Percentiles rank a stretch among this genome's conserved stretches.
Evolutionary conservation across 768 basidiomycete species (phyloP).

Genomic region (Tremella fuciformis): DNA sequence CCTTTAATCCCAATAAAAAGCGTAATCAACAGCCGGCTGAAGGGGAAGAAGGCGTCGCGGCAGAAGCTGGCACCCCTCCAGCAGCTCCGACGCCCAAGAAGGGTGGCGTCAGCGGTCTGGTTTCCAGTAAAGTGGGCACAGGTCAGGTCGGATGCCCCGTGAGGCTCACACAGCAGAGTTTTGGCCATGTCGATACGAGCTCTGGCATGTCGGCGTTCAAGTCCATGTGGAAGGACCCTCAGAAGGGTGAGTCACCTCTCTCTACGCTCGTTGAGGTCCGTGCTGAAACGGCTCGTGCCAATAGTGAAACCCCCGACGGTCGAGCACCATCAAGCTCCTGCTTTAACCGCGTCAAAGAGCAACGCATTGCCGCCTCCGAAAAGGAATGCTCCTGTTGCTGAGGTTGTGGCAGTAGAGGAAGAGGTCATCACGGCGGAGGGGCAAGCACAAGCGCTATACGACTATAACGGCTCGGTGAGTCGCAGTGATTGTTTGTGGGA

Average conservation of each 20-base stretch:
- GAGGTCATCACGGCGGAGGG: constrained; percentile 15
- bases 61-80: constrained; percentile 14
- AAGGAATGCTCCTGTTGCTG: constrained; percentile 9
- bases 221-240: constrained; percentile 39
- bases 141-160: neutral
- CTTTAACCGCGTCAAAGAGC: constrained; percentile 9
- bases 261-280: neutral
- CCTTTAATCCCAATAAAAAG: constrained; percentile 6
- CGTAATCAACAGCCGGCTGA: constrained; percentile 8
- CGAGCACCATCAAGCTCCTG: constrained; percentile 20
- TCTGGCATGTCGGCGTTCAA: constrained; percentile 34
- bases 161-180: constrained; percentile 11
- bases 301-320: constrained; percentile 8
- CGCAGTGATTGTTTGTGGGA: neutral
- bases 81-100: constrained; percentile 24
- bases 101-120: constrained; percentile 28
- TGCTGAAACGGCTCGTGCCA: neutral
- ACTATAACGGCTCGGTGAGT: constrained; percentile 36
- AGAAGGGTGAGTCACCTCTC: constrained; percentile 23
- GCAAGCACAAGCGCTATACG: constrained; percentile 42
- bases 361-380: constrained; percentile 27
- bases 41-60: constrained; percentile 8
- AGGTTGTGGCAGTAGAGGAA: constrained; percentile 1
- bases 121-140: constrained; percentile 21
- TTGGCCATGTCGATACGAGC: constrained; percentile 36